Conservation (phyloP, 1,139 yeast genomes). For the Yamadazyma dendronema region DNA sequence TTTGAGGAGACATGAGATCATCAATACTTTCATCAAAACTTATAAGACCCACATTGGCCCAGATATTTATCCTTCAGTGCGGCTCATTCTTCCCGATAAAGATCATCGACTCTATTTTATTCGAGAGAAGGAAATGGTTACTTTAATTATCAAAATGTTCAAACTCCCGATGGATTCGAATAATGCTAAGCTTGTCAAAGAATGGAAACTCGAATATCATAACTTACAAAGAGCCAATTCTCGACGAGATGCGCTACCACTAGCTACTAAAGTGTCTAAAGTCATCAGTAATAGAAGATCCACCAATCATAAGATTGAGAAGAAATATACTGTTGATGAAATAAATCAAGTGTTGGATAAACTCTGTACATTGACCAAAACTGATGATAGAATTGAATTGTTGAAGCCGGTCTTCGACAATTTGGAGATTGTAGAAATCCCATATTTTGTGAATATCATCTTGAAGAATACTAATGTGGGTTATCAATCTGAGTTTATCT, state of each 20-base stretch:
- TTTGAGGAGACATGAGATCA: slow-evolving; percentile 30
- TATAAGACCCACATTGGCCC: slow-evolving; percentile 70
- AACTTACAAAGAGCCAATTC: slow-evolving; percentile 11
- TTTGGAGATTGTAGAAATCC: slow-evolving; percentile 62
- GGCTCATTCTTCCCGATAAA: slow-evolving; percentile 62
- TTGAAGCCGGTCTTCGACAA: slow-evolving; percentile 51
- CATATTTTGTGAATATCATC: slow-evolving; percentile 68
- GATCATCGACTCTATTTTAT: slow-evolving; percentile 54
- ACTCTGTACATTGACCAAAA: slow-evolving; percentile 35
- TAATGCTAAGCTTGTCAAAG: slow-evolving; percentile 32
- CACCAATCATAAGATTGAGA: slow-evolving; percentile 30
- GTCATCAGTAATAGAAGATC: slow-evolving; percentile 47
- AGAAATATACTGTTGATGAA: slow-evolving; percentile 48
- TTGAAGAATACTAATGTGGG: slow-evolving; percentile 59
- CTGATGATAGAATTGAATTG: slow-evolving; percentile 37
- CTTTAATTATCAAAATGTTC: slow-evolving; percentile 37
- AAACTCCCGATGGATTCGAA: slow-evolving; percentile 35
- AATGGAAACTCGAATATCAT: slow-evolving; percentile 42
- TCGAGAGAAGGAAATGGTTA: slow-evolving; percentile 50
- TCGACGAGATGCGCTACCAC: slow-evolving; percentile 13
- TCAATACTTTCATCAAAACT: slow-evolving; percentile 49
- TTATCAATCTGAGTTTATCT: slow-evolving; percentile 59
- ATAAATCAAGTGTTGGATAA: slow-evolving; percentile 57
- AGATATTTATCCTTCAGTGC: slow-evolving; percentile 66
- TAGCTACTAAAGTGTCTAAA: slow-evolving; percentile 44